Percentiles rank a stretch among this genome's conserved stretches.
These are phyloP conservation scores for Solanum ossicruentum DNA, from an alignment of 257 asterid genomes.

Conservation along the genomic window DNA sequence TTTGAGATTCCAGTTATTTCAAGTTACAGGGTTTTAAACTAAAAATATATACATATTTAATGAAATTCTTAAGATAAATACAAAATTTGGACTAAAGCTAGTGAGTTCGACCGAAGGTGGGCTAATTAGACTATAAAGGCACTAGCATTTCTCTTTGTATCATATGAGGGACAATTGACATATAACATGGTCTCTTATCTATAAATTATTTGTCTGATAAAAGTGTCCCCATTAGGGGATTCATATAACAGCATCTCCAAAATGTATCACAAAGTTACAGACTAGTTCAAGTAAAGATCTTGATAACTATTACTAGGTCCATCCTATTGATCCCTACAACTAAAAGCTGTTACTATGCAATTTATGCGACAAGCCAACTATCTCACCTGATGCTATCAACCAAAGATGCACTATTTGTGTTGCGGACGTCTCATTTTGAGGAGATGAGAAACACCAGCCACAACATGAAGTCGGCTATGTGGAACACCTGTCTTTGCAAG, in stretches of 20 bases:
- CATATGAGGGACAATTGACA: neutral
- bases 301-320: neutral
- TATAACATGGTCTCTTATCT: too few species aligned
- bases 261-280: neutral
- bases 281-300: neutral
- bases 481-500: conserved; percentile 79
- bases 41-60: neutral
- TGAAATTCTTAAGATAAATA: neutral
- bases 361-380: neutral
- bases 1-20: neutral
- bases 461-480: conserved; percentile 52
- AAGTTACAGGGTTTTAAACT: neutral
- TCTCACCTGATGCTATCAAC: neutral
- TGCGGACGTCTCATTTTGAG: conserved; percentile 43
- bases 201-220: neutral
- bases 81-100: neutral
- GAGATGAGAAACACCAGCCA: conserved; percentile 78
- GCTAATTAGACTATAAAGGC: neutral
- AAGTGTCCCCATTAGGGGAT: neutral
- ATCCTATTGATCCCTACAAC: neutral
- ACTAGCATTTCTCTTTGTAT: neutral
- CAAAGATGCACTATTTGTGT: neutral
- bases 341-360: neutral
- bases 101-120: neutral
- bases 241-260: neutral